These are phyloP conservation scores for Rutstroemia sp. DNA, from an alignment of 2,329 filamentous ascomycete genomes.

Conservation along the genomic window DNA sequence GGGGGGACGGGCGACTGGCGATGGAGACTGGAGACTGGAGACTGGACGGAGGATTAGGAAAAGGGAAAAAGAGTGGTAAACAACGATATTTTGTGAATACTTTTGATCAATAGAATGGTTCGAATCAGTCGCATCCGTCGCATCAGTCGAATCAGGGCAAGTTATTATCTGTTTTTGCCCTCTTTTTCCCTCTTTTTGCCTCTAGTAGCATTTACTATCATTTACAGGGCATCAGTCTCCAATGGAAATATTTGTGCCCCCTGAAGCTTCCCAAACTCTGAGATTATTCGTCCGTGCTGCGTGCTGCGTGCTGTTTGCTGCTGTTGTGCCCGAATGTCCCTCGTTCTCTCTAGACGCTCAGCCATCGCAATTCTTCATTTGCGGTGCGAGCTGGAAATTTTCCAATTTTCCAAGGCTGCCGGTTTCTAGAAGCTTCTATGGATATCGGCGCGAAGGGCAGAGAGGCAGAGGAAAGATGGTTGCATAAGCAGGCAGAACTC, in stretches of 20 bases:
- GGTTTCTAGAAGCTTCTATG: not conserved
- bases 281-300: conserved; percentile 5
- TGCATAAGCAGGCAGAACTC: no score
- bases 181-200: not conserved
- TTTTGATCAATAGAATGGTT: not conserved
- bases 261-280: not conserved
- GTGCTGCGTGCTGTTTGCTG: not conserved
- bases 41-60: not conserved
- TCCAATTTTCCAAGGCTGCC: not conserved
- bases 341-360: not conserved
- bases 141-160: not conserved
- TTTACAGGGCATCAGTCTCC: conserved; percentile 1
- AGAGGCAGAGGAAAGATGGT: no score
- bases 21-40: not conserved
- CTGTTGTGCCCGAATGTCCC: not conserved
- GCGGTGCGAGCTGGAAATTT: not conserved
- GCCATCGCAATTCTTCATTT: not conserved
- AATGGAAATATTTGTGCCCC: not conserved
- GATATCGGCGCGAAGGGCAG: no score
- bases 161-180: not conserved
- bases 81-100: no score
- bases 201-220: not conserved
- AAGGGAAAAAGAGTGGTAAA: not conserved
- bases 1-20: not conserved
- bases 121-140: not conserved